phyloP scores from a whole-genome alignment of 2,329 filamentous ascomycete genomes.

The Alternaria conjuncta region DNA sequence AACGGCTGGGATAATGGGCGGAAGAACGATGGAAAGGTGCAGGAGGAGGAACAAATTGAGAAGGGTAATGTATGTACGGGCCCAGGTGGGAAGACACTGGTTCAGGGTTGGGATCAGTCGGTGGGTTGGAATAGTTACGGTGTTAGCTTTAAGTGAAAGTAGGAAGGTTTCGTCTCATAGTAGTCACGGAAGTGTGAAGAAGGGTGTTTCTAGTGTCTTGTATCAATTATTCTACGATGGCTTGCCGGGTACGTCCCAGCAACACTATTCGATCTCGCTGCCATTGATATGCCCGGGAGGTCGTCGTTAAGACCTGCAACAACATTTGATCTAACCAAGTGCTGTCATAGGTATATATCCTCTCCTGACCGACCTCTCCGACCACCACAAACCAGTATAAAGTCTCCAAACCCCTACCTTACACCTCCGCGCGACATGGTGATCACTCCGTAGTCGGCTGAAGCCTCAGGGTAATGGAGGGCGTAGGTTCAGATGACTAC shows the following conservation, averaged over 20 bases:
- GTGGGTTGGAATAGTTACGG: not conserved
- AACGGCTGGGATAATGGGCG: not conserved
- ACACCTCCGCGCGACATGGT: too few species aligned
- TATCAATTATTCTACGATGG: not conserved
- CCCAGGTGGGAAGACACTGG: not conserved
- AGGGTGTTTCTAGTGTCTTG: not conserved
- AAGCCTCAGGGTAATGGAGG: too few species aligned
- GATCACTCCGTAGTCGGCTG: not conserved
- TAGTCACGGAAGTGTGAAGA: too few species aligned
- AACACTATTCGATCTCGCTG: not conserved
- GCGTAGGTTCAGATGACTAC: too few species aligned
- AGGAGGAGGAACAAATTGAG: not conserved
- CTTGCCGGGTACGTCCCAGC: not conserved
- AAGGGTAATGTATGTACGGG: not conserved
- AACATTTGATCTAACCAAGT: accelerated
- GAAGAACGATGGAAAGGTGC: too few species aligned
- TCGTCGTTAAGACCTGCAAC: not conserved
- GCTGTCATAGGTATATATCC: not conserved
- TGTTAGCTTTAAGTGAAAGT: not conserved
- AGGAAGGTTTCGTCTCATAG: not conserved
- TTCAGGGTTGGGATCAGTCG: not conserved
- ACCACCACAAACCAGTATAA: not conserved
- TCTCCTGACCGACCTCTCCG: not conserved
- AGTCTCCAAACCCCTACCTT: not conserved
- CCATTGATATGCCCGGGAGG: not conserved